Percentiles rank a stretch among this genome's conserved stretches.
Conservation (phyloP, 1,284 basidiomycete genomes). For the Melanopsichium pennsylvanicum region DNA sequence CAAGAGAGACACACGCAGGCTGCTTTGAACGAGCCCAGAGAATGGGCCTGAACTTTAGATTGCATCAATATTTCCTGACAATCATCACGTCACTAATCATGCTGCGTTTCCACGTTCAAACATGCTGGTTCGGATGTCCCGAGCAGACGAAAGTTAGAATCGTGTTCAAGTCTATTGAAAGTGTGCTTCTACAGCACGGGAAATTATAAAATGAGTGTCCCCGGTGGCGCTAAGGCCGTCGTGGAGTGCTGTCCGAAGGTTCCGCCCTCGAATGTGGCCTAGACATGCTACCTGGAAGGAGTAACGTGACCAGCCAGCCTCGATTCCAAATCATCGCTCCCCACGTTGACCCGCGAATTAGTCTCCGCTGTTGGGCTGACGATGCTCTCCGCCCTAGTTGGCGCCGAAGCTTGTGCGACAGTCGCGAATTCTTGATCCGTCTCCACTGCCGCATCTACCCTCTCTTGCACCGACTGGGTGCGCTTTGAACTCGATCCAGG, state of each 20-base stretch:
- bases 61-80: background rate
- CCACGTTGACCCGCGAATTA: background rate
- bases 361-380: constrained; percentile 17
- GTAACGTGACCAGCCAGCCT: constrained; percentile 10
- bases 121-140: too few species aligned
- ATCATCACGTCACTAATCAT: too few species aligned
- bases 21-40: constrained; percentile 47
- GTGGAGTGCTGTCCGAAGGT: too few species aligned
- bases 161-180: too few species aligned
- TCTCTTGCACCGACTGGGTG: background rate
- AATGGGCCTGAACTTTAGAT: constrained; percentile 46
- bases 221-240: too few species aligned
- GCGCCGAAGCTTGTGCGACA: background rate
- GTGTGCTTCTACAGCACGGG: too few species aligned
- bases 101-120: too few species aligned
- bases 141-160: too few species aligned
- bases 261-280: background rate
- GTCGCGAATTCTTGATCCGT: background rate
- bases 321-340: background rate
- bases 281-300: background rate
- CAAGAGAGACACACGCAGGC: constrained; percentile 46
- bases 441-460: background rate
- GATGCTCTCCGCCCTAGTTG: constrained; percentile 29
- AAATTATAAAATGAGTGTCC: too few species aligned
- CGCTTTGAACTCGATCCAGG: background rate